A percentile compares a stretch with the other conserved stretches of the same genome.
Evolutionary conservation across 371 early-diverging fungal genomes (phyloP).

Genomic region (Mortierella sp.): DNA sequence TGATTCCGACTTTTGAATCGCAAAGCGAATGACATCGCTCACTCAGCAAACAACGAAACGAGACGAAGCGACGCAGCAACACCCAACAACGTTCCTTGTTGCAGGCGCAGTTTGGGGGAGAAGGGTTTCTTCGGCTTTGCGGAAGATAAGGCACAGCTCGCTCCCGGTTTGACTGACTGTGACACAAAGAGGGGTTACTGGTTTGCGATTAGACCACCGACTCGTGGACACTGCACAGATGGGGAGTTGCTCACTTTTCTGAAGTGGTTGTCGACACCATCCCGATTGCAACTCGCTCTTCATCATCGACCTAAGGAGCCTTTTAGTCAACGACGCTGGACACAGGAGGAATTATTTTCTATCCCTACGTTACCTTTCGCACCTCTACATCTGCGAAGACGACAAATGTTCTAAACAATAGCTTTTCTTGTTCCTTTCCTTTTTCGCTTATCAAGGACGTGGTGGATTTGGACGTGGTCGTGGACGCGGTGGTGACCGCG

Average conservation of each 20-base stretch:
- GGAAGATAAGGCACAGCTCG: background rate
- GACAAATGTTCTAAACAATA: background rate
- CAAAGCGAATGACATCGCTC: background rate
- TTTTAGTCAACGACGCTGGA: background rate
- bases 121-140: background rate
- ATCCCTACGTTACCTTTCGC: background rate
- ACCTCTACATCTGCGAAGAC: background rate
- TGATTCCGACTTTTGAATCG: background rate
- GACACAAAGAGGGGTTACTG: constrained; percentile 1
- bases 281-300: background rate
- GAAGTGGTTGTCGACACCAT: background rate
- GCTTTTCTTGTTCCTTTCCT: background rate
- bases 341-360: background rate
- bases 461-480: constrained; percentile 92
- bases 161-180: background rate
- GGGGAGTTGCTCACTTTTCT: background rate
- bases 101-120: background rate
- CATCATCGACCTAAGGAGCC: background rate
- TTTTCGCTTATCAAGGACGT: constrained; percentile 63
- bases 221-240: background rate
- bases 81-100: background rate
- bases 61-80: background rate
- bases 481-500: constrained; percentile 85
- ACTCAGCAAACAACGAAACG: background rate
- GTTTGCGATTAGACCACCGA: background rate